Conservation (phyloP, 768 basidiomycete species). For the Termitomyces sp. region DNA sequence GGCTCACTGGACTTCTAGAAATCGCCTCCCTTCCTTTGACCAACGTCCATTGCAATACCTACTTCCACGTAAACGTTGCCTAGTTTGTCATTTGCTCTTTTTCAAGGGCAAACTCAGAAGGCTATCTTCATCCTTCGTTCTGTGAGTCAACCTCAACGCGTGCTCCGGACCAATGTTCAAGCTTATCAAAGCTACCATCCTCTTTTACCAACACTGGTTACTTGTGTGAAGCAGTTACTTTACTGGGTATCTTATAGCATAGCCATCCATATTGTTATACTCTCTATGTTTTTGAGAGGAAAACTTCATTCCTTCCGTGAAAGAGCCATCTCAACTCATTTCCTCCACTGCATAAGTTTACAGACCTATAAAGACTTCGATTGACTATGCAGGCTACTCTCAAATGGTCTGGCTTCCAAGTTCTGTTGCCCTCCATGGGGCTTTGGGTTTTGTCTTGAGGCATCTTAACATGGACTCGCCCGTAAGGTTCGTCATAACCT, state of each 20-base stretch:
- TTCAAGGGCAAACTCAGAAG: neutral
- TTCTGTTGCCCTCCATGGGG: neutral
- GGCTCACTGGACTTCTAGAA: too few species aligned
- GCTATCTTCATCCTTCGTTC: neutral
- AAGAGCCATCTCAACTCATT: neutral
- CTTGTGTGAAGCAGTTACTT: neutral
- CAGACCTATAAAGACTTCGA: conserved; percentile 9
- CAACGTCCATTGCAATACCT: too few species aligned
- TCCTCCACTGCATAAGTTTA: neutral
- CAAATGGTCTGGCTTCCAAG: conserved; percentile 13
- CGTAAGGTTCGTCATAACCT: neutral
- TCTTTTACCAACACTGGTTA: neutral
- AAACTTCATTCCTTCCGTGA: neutral
- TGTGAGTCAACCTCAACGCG: neutral
- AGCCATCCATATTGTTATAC: neutral
- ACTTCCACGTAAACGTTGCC: too few species aligned
- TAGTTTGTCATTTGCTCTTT: neutral
- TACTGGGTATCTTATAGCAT: neutral
- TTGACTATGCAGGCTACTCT: neutral
- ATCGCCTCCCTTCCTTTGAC: too few species aligned
- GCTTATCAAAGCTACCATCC: neutral
- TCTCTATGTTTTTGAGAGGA: neutral
- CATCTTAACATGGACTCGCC: conserved; percentile 22
- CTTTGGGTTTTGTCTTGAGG: conserved; percentile 15
- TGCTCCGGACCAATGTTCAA: neutral